Base-by-base conservation (phyloP, 2,329 filamentous ascomycete genomes). In the Epichloe sibirici region DNA sequence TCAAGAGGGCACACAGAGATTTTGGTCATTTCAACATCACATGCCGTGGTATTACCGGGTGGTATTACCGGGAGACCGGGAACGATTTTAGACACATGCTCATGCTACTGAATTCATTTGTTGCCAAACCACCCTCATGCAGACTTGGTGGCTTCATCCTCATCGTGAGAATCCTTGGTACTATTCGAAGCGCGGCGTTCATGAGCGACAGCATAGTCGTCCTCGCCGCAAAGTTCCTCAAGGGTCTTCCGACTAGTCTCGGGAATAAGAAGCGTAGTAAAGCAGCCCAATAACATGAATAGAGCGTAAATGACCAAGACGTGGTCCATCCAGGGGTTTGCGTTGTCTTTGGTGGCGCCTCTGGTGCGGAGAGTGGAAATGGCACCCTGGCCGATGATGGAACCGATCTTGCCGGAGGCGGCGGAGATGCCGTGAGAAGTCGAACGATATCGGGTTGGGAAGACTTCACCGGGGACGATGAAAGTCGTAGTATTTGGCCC, bases 201-300 rank as follows among this genome's bases (percentile, higher is more conserved):
- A 45, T 51, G 53, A 9, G 15, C 43, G 17, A 49, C 49, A 21
- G 63, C 60, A 40, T 65, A 67, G 56, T 66, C 65, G 28, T 67
- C 64, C 57, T 69, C 67, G 28, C 66, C 66, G 8, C 60, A 62
- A 11, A 87, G 72, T 65, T 82, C 75, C 65, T 87, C 86, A 35
- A 90, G 76, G 1, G 85, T 86, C 74, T 83, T 83, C 53, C 83
- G 74, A 71, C 85, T 87, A 21, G 83, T 88, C 74, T 88, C 86
- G 7, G 83, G 83, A 54, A 88, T 86, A 53, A 87, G 70, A 1
- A 86, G 68, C 1, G 83, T 83, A 9, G 83, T 86, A 63, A 85
- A 75, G 68, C 79, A 72, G 53, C 86, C 86, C 53, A 80, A 72
- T 37, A 89, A 74, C 86, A 89, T 90, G 74, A 90, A 89, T 31